phyloP scores from a whole-genome alignment of 2,329 filamentous ascomycete species.

The Verticillium klebahnii region DNA sequence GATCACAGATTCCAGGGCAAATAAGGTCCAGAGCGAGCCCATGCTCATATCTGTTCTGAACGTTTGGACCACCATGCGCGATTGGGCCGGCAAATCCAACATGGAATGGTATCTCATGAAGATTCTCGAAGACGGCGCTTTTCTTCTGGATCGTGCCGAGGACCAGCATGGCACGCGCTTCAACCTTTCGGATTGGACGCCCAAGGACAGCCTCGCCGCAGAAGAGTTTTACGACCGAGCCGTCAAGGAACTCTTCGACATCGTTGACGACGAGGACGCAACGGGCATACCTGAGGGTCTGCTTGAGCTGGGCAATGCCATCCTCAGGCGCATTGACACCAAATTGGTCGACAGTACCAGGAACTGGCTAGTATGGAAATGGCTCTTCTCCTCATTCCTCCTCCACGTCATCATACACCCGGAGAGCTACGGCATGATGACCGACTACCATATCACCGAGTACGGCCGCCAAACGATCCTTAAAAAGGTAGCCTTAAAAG shows the following conservation, averaged over 20 bases:
- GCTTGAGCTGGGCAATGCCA: slow-evolving; percentile 78
- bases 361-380: slow-evolving; percentile 82
- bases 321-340: slow-evolving; percentile 70
- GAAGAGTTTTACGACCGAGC: slow-evolving; percentile 87
- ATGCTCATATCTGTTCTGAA: slow-evolving; percentile 82
- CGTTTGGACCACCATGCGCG: slow-evolving; percentile 78
- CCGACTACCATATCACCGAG: slow-evolving; percentile 88
- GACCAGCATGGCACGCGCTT: slow-evolving; percentile 69
- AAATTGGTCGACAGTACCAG: slow-evolving; percentile 71
- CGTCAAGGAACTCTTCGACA: slow-evolving; percentile 74
- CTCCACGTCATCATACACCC: slow-evolving; percentile 81
- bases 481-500: slow-evolving; percentile 74
- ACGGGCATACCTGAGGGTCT: slow-evolving; percentile 85
- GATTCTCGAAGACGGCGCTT: slow-evolving; percentile 86
- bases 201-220: slow-evolving; percentile 74
- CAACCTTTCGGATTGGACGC: slow-evolving; percentile 67
- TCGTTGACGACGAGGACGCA: slow-evolving; percentile 78
- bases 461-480: slow-evolving; percentile 80
- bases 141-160: slow-evolving; percentile 80
- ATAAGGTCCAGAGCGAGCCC: slow-evolving; percentile 70
- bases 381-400: slow-evolving; percentile 87
- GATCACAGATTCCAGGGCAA: slow-evolving; percentile 71
- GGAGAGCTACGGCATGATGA: slow-evolving; percentile 74
- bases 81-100: slow-evolving; percentile 85
- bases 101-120: slow-evolving; percentile 96